phyloP scores from a whole-genome alignment of 2,329 filamentous ascomycete genomes.

The Colletotrichum lupini region DNA sequence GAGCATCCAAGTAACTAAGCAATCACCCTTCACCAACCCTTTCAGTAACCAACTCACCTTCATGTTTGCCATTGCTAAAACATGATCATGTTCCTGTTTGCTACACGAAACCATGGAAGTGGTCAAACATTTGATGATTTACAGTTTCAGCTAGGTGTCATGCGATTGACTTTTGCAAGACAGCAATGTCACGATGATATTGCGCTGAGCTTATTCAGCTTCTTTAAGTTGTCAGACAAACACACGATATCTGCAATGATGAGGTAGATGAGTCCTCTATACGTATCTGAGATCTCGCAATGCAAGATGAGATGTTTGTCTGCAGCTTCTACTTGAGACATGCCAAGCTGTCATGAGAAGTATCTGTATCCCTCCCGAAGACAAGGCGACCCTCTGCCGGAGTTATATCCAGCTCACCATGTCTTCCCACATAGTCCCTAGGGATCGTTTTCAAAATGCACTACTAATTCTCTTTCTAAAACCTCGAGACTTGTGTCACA shows the following conservation, averaged over 20 bases:
- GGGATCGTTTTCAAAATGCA: neutral
- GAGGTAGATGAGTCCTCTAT: neutral
- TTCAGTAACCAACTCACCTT: no score
- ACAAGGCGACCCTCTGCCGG: neutral
- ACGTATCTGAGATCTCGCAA: neutral
- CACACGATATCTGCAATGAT: neutral
- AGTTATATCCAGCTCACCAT: no score
- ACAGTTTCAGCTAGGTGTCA: neutral
- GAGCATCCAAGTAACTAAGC: no score
- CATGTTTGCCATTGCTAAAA: neutral
- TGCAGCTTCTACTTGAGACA: neutral
- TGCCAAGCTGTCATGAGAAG: neutral
- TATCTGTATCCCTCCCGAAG: neutral
- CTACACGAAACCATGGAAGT: neutral
- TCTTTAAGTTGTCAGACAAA: neutral
- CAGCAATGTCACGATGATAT: neutral
- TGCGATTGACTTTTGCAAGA: neutral
- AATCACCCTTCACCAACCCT: no score
- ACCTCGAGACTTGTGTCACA: neutral
- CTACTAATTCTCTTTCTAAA: neutral
- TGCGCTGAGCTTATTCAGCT: neutral
- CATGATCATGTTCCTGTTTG: neutral
- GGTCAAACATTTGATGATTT: no score
- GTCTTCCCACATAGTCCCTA: neutral
- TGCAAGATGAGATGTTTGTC: neutral